A percentile compares a stretch with the other conserved stretches of the same genome.
Evolutionary conservation across 768 basidiomycete genomes (phyloP).

Genomic region (Russula lepida): DNA sequence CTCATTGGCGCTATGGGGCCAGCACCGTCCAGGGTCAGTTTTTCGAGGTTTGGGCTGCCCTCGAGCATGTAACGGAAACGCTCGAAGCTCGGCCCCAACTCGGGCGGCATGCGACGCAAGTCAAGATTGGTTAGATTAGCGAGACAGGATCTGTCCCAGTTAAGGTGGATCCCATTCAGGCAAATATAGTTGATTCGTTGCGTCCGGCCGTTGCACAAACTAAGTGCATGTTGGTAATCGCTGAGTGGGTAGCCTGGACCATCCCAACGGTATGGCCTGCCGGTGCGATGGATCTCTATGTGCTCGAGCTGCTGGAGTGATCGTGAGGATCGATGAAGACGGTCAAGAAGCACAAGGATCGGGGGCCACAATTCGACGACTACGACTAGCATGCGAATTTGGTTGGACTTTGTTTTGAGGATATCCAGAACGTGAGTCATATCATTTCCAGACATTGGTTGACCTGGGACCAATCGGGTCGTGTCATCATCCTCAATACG

Average conservation of each 20-base stretch:
- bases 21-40: slow-evolving; percentile 54
- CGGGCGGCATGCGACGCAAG: slow-evolving; percentile 50
- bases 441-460: slow-evolving; percentile 32
- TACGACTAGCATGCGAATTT: slow-evolving; percentile 52
- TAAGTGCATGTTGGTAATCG: slow-evolving; percentile 29
- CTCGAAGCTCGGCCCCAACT: slow-evolving; percentile 40
- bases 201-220: slow-evolving; percentile 45
- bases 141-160: slow-evolving; percentile 45
- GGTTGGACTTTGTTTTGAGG: slow-evolving; percentile 44
- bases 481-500: slow-evolving; percentile 41
- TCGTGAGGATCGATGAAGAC: slow-evolving; percentile 27
- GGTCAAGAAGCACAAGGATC: slow-evolving; percentile 42
- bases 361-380: slow-evolving; percentile 50
- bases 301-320: slow-evolving; percentile 37
- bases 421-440: slow-evolving; percentile 44
- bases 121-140: slow-evolving; percentile 56
- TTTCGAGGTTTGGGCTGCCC: slow-evolving; percentile 35
- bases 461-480: background rate
- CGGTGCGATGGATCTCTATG: slow-evolving; percentile 56
- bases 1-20: slow-evolving; percentile 38
- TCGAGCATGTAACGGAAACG: slow-evolving; percentile 47
- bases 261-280: slow-evolving; percentile 38
- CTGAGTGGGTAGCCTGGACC: slow-evolving; percentile 35
- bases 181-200: slow-evolving; percentile 43
- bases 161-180: slow-evolving; percentile 51